Base-by-base conservation (phyloP, 2,329 filamentous ascomycete species). In the Trichophyton schoenleinii region DNA sequence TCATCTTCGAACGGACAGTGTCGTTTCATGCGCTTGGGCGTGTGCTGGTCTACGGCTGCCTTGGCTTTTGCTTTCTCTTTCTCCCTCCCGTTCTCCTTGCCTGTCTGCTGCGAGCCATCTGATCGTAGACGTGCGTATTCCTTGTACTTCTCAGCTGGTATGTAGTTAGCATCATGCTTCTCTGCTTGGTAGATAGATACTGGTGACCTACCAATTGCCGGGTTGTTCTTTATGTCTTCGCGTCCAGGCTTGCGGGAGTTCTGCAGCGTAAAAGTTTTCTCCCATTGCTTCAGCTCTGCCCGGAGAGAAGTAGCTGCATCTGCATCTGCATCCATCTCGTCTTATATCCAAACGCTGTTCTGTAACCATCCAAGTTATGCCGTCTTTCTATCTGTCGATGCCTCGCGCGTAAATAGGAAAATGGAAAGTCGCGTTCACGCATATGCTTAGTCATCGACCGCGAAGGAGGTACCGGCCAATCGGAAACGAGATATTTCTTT, bases 211-310 rank as follows among this genome's bases (percentile, higher is more conserved):
- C 76, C 75, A 36, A 79, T 79, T 8, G 69, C 70, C 6, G 70
- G 69, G 59, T 76, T 71, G 49, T 74, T 70, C 65, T 79, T 80
- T 60, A 80, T 80, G 68, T 80, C 78, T 28, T 74, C 70, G 22
- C 75, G 72, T 15, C 71, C 71, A 2, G 78, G 74, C 66, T 79
- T 80, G 41, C 70, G 71, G 7, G 76, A 77, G 62, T 79, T 73
- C 9, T 70, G 69, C 2, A 71, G 70, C 5, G 76, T 70, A 64
- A 79, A 79, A 0, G 70, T 70, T 53, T 74, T 71, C 66, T 80
- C 78, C 74, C 77, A 80, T 62, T 75, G 71, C 64, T 80, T 80
- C 48, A 80, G 64, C 63, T 77, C 73, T 3, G 70, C 68, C 28
- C 78, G 77, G 18, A 79, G 67, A 46, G 65, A 65, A 25, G 69